Evolutionary conservation across 2,329 filamentous ascomycete genomes (phyloP), one percentile per base, ranked within the genome.

Genomic region (Graphium sp.): DNA sequence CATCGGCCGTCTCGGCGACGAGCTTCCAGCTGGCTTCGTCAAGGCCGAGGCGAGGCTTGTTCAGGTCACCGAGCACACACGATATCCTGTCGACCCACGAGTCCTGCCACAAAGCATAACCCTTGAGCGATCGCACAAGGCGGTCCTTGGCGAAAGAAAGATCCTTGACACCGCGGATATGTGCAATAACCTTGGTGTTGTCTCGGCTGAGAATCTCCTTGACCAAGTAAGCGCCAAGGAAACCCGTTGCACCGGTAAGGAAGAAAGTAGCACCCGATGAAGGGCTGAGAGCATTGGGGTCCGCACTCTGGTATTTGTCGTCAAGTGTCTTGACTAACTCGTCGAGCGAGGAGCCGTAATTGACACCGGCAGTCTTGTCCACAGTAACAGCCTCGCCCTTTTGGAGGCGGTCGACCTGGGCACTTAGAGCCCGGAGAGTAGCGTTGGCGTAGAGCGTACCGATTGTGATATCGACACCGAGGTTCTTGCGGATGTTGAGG

Each of bases 181-280:
- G 74, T 1, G 75, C 73, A 32, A 92, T 71, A 7, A 92, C 61
- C 37, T 66, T 74, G 12, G 55, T 49, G 12, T 56, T 55, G n/a
- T 23, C 22, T 15, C 76, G 61, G 22, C 66, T 64, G 2, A 94
- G 60, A 2, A 93, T 52, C 31, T 91, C 81, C 32, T 66, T 66
- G 19, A 91, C 56, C 7, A 94, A 58, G 44, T 84, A 91, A 0
- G 80, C 67, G 16, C 85, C 85, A 13, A 94, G 52, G 58, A 94
- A 94, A 6, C 83, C 83, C 15, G 83, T 94, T 4, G 81, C 83
- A 24, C 87, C 84, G 3, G 85, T 94, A 5, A 94, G 55, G 49
- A 94, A 79, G 9, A 89, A 61, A 3, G 39, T 37, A 28, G 45
- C 44, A 28, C 47, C 49, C 4, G 40, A 41, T 9, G 32, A 37